phyloP scores from a whole-genome alignment of 768 basidiomycete genomes.

The Auricularia sp. region DNA sequence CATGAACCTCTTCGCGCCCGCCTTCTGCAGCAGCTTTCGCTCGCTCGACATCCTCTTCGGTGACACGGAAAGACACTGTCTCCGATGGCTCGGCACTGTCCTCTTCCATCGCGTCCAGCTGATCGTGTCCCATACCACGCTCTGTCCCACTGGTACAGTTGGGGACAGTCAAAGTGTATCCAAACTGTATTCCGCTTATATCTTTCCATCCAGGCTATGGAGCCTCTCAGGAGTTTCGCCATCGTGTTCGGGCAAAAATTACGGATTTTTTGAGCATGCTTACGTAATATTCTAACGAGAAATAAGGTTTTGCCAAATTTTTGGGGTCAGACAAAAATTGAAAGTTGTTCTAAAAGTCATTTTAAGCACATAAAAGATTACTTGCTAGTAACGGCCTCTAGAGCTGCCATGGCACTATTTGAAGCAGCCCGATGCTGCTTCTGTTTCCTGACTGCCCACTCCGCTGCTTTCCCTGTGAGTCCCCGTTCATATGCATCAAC shows the following conservation, averaged over 20 bases:
- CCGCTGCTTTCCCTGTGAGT: slow-evolving; percentile 27
- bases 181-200: neutral
- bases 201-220: neutral
- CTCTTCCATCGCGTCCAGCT: no score
- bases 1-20: neutral
- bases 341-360: neutral
- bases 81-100: no score
- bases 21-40: no score
- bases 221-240: neutral
- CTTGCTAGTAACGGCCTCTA: slow-evolving; percentile 16
- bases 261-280: neutral
- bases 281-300: neutral
- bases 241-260: neutral
- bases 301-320: no score
- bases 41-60: no score
- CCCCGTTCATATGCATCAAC: slow-evolving; percentile 27
- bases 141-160: neutral
- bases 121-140: neutral
- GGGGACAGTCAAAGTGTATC: neutral
- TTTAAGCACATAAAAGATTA: no score
- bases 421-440: slow-evolving; percentile 22
- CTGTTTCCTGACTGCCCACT: slow-evolving; percentile 29
- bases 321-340: no score
- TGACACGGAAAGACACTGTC: no score
- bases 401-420: slow-evolving; percentile 21